phyloP scores from a whole-genome alignment of 805 yeast species.

The Candida schatavii region DNA sequence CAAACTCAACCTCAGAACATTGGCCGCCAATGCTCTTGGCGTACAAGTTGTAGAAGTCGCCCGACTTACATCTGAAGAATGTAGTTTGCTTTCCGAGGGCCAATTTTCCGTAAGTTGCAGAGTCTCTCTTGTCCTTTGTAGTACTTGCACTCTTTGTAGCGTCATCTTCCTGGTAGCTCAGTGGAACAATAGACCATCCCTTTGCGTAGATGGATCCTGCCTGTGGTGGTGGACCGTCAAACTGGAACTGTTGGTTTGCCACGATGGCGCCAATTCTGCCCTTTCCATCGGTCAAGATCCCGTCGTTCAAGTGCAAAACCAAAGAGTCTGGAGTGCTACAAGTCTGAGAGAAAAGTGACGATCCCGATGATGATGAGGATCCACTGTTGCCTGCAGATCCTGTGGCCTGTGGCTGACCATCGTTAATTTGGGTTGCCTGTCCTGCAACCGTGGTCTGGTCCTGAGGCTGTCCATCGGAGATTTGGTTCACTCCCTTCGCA shows the following conservation, averaged over 20 bases:
- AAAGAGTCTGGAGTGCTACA: conserved; percentile 51
- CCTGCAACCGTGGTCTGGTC: conserved; percentile 28
- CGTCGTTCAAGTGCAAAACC: conserved; percentile 50
- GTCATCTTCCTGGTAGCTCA: conserved; percentile 10
- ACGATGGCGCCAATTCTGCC: conserved; percentile 79
- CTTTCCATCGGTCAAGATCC: conserved; percentile 53
- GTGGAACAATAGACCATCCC: conserved; percentile 52
- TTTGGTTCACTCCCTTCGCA: conserved; percentile 20
- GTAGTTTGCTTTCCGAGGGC: conserved; percentile 60
- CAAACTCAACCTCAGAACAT: conserved; percentile 24
- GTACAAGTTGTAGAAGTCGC: conserved; percentile 76
- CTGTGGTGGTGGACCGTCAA: conserved; percentile 79
- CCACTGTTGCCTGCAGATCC: conserved; percentile 18
- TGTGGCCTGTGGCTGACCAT: conserved; percentile 35
- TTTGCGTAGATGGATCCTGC: conserved; percentile 65
- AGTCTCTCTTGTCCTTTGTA: conserved; percentile 5
- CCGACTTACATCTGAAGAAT: conserved; percentile 75
- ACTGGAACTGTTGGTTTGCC: conserved; percentile 76
- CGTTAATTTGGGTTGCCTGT: conserved; percentile 9
- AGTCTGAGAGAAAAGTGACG: conserved; percentile 26
- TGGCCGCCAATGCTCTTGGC: conserved; percentile 53
- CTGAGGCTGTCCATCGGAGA: conserved; percentile 37
- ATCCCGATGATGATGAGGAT: conserved; percentile 16
- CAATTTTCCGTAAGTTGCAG: conserved; percentile 44
- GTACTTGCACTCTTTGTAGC: conserved; percentile 1